Percentiles rank a stretch among this genome's conserved stretches.
These are phyloP conservation scores for Mortierella sp. DNA, from an alignment of 371 early-diverging fungal genomes.

Conservation along the genomic window DNA sequence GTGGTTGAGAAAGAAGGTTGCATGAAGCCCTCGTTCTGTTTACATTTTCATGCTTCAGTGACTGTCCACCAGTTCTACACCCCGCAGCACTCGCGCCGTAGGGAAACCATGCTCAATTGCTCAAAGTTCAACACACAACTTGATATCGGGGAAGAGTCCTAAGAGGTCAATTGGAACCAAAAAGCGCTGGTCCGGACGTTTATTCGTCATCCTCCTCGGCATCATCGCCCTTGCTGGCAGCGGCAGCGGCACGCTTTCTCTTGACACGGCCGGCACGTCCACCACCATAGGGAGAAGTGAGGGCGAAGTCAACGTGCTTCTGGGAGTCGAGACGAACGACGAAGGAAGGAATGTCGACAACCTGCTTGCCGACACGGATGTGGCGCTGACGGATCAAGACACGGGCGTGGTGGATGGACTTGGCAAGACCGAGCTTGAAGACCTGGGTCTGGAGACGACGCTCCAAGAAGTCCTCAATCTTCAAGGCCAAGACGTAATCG, in stretches of 20 bases:
- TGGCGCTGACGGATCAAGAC: conserved; percentile 98
- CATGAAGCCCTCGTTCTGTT: background rate
- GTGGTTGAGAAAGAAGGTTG: background rate
- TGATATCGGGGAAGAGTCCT: background rate
- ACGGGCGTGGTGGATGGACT: conserved; percentile 99
- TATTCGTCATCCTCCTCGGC: conserved; percentile 74
- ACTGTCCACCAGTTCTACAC: no score
- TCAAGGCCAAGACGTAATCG: conserved; percentile 98
- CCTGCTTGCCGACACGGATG: conserved; percentile 99
- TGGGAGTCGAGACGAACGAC: conserved; percentile 92
- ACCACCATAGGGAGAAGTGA: conserved; percentile 98
- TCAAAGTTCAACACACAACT: background rate
- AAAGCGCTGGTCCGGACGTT: background rate
- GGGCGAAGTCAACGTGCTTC: conserved; percentile 99
- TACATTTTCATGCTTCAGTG: conserved; percentile 9
- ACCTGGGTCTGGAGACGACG: conserved; percentile 99
- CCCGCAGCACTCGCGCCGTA: no score
- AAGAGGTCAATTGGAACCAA: no score
- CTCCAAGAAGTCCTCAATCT: conserved; percentile 99
- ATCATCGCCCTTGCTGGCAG: conserved; percentile 71
- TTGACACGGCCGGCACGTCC: conserved; percentile 98
- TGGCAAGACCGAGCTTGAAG: conserved; percentile 98
- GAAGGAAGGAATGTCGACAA: conserved; percentile 97
- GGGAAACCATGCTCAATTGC: no score
- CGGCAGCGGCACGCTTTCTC: conserved; percentile 87